Evolutionary conservation across 305 asterid species (phyloP).

Genomic region (Solanum hybrid): DNA sequence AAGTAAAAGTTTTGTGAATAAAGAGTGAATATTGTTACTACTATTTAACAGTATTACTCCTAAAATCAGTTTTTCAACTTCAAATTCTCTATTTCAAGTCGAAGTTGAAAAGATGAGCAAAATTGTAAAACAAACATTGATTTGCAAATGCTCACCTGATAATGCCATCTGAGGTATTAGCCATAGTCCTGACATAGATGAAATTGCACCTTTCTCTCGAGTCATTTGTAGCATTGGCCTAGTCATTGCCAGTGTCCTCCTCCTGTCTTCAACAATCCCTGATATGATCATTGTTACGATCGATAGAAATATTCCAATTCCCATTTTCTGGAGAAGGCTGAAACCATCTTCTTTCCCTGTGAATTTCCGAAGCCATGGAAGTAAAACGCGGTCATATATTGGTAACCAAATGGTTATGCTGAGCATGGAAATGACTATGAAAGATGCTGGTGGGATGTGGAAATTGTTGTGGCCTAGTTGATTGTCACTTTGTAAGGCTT

Average conservation of each 20-base stretch:
- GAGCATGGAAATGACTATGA: conserved; percentile 12
- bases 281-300: neutral
- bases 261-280: neutral
- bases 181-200: conserved; percentile 43
- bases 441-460: conserved; percentile 14
- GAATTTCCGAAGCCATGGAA: conserved; percentile 4
- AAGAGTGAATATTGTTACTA: no score
- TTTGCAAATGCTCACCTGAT: neutral
- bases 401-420: conserved; percentile 9
- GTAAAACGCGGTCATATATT: conserved; percentile 8
- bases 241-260: neutral
- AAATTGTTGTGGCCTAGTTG: neutral
- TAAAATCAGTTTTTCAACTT: no score
- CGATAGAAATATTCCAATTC: neutral
- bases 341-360: conserved; percentile 14
- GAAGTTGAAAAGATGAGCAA: neutral
- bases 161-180: conserved; percentile 40
- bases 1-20: no score
- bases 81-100: neutral
- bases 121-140: neutral
- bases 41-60: no score
- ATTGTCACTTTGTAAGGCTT: conserved; percentile 9
- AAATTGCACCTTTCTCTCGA: conserved; percentile 11
- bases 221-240: neutral
- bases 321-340: conserved; percentile 10